Evolutionary conservation across 176 grass and related monocot species (phyloP), one percentile per base, ranked within the genome.

Genomic region (Ananas comosus): DNA sequence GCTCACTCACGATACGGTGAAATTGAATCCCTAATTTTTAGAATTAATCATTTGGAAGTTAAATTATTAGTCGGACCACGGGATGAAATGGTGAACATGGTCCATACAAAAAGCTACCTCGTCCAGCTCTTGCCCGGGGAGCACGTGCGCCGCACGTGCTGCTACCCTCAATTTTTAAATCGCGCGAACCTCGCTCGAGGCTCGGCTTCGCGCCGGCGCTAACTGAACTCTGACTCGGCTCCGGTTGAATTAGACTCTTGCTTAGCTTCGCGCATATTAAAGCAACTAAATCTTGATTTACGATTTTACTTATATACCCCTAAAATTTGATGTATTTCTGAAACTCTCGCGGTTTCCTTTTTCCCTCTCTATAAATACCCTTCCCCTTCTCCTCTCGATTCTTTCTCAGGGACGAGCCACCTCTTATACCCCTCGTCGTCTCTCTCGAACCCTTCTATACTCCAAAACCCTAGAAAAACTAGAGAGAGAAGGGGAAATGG

Each of bases 401-500:
- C 6, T 42, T 42, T 42, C 33, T 42, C 33, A 42, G 33, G 33
- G 33, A 42, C 33, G 33, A 42, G 6, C 33, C 9, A 10, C 56
- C 9, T n/a, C n/a, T 10, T 18, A 61, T 9, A 61, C 14, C 14
- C 16, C 2, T 19, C n/a, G 16, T 19, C 56, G 17, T 9, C 13
- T 49, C 42, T 67, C 42, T 67, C 65, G 1, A 24, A 19, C 63
- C 10, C 21, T 29, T 23, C n/a, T n/a, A 25, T 5, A 49, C 16
- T 18, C 28, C 11, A 2, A 67, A 19, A 12, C 56, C 16, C 56
- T 9, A 61, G 6, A 13, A 65, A 42, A 42, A 0, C 33, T 42
- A 10, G 10, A 49, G 42, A 67, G 42, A 67, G 42, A 67, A 12
- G 11, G 17, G 13, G 63, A 58, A 81, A 88, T 88, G 86, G 78